Evolutionary conservation across 2,329 filamentous ascomycete species (phyloP).

Genomic region (Fonsecaea erecta): DNA sequence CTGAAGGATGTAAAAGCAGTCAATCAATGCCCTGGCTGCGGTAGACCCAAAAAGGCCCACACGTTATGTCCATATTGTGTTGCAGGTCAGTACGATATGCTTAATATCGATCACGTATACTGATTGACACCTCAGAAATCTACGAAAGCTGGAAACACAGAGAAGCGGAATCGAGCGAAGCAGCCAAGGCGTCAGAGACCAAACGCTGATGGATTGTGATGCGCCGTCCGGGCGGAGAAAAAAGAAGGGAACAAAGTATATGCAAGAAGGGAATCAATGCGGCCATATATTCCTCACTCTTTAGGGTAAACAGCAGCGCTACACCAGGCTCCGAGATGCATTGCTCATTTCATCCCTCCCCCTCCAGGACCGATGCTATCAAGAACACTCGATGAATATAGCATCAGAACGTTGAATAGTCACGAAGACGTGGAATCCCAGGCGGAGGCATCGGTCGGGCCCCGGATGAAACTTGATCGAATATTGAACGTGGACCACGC

Average conservation of each 20-base stretch:
- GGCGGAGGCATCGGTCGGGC: not conserved
- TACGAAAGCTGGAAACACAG: constrained; percentile 29
- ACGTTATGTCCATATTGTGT: constrained; percentile 86
- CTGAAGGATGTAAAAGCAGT: constrained; percentile 86
- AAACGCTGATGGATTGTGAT: constrained; percentile 1
- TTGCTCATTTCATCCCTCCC: not conserved
- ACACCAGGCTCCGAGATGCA: not conserved
- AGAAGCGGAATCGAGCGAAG: constrained; percentile 22
- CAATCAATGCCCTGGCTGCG: constrained; percentile 88
- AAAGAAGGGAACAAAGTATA: not conserved
- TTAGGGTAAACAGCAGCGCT: not conserved
- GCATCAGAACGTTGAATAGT: not conserved
- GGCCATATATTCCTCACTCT: not conserved
- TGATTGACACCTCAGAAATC: constrained; percentile 23
- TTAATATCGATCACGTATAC: not conserved
- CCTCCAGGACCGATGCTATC: not conserved
- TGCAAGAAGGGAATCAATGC: not conserved
- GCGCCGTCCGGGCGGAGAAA: not conserved
- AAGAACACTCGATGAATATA: not conserved
- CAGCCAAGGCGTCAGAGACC: constrained; percentile 2
- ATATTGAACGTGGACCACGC: not conserved
- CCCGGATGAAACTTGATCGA: not conserved
- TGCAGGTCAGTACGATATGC: constrained; percentile 60
- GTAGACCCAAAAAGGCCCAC: constrained; percentile 84
- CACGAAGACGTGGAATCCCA: not conserved